Evolutionary conservation across 2,329 filamentous ascomycete species (phyloP).

Genomic region (Venturia aucupariae): DNA sequence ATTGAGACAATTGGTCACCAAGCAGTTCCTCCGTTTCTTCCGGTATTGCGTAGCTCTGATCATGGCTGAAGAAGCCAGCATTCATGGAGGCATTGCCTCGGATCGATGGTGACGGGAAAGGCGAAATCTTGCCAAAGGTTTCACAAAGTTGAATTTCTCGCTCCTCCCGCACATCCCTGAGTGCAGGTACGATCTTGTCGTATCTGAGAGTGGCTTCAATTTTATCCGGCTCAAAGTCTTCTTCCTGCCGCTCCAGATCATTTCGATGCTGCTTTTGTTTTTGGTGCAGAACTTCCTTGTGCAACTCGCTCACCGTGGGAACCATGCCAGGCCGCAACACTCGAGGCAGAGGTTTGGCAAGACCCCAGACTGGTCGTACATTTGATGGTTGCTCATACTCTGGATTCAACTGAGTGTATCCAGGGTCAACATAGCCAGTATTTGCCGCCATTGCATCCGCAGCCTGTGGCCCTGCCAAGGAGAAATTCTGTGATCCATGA

Average conservation of each 20-base stretch:
- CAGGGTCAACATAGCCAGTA: slow-evolving; percentile 1
- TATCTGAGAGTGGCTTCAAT: not conserved
- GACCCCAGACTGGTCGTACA: slow-evolving; percentile 2
- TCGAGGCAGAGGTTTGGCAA: slow-evolving; percentile 9
- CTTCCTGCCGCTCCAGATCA: not conserved
- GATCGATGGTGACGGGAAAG: not conserved
- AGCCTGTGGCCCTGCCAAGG: slow-evolving; percentile 9
- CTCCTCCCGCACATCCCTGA: not conserved
- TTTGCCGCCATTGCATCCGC: slow-evolving; percentile 3
- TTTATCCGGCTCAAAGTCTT: not conserved
- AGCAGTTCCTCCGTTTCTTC: slow-evolving; percentile 10
- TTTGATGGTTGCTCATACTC: slow-evolving; percentile 10
- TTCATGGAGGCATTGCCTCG: not conserved
- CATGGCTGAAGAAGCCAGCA: not conserved
- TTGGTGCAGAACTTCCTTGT: not conserved
- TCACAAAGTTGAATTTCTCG: slow-evolving; percentile 6
- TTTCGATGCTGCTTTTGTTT: slow-evolving; percentile 6
- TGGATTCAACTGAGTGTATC: slow-evolving; percentile 6
- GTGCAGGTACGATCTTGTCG: slow-evolving; percentile 3
- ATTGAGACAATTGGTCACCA: not conserved
- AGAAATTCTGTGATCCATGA: slow-evolving; percentile 5
- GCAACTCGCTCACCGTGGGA: slow-evolving; percentile 1
- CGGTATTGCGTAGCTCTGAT: not conserved
- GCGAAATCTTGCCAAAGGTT: slow-evolving; percentile 2
- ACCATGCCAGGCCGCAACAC: not conserved